Percentiles rank a stretch among this genome's conserved stretches.
Evolutionary conservation across 306 rosid genomes (phyloP).

Genomic region (Ziziphus jujuba): DNA sequence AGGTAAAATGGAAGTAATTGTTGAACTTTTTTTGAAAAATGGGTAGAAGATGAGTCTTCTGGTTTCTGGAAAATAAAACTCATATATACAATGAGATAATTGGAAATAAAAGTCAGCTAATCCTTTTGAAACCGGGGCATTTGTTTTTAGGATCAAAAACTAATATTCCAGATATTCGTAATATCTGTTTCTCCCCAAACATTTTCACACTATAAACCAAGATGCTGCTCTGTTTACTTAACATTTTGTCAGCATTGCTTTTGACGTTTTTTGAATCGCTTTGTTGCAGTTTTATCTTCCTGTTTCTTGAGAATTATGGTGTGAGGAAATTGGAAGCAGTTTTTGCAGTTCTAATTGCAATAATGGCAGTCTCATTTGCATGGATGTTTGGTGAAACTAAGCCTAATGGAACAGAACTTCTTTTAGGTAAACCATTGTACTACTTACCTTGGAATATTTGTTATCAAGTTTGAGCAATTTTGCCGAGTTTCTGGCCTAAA

Average conservation of each 20-base stretch:
- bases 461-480: not conserved
- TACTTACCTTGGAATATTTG: constrained; percentile 6
- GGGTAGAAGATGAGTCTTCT: too few relatives aligned
- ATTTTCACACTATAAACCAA: not conserved
- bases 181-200: not conserved
- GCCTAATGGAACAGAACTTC: constrained; percentile 81
- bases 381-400: constrained; percentile 97
- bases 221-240: constrained; percentile 3
- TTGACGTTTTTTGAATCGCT: constrained; percentile 11
- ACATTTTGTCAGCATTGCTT: constrained; percentile 5
- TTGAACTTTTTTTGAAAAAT: not conserved
- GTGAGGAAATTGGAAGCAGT: constrained; percentile 95
- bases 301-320: constrained; percentile 92
- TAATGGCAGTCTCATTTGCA: constrained; percentile 90
- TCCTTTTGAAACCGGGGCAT: too few relatives aligned
- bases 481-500: not conserved
- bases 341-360: constrained; percentile 83
- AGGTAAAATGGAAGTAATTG: too few relatives aligned
- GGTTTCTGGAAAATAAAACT: constrained; percentile 4
- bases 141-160: not conserved
- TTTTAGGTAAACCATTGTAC: constrained; percentile 55
- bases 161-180: constrained; percentile 2
- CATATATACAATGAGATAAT: not conserved
- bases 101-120: too few relatives aligned
- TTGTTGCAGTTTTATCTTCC: constrained; percentile 79